These are phyloP conservation scores for Annulohypoxylon maeteangense DNA, from an alignment of 495 filamentous ascomycete genomes.

Conservation along the genomic window DNA sequence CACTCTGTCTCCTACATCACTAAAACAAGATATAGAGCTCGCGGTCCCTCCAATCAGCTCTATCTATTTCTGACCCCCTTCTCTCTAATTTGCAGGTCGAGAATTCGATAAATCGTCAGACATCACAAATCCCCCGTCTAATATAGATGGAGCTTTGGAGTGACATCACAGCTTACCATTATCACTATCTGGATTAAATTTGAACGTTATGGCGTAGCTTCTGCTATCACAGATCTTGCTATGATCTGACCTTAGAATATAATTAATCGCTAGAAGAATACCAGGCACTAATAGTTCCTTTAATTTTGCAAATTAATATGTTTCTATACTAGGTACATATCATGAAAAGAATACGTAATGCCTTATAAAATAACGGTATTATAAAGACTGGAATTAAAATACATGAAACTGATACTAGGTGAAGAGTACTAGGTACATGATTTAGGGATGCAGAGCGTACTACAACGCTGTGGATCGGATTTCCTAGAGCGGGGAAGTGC, in stretches of 20 bases:
- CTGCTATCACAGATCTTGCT: too few species aligned
- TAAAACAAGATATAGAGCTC: not conserved
- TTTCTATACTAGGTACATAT: too few species aligned
- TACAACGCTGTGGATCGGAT: not conserved
- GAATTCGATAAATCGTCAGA: constrained; percentile 2
- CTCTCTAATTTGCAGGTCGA: not conserved
- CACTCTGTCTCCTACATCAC: constrained; percentile 17
- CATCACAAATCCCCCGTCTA: not conserved
- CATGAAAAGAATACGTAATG: too few species aligned
- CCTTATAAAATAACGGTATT: not conserved
- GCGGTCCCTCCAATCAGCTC: constrained; percentile 4
- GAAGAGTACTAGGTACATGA: not conserved
- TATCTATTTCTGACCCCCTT: not conserved
- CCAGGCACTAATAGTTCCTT: too few species aligned
- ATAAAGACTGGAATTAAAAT: not conserved
- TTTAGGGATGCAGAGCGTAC: too few species aligned
- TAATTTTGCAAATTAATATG: too few species aligned
- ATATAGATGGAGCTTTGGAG: not conserved
- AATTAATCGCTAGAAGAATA: too few species aligned
- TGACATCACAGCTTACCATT: constrained; percentile 32
- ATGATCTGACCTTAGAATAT: too few species aligned
- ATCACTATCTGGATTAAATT: not conserved
- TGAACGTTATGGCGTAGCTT: not conserved
- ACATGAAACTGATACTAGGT: not conserved
- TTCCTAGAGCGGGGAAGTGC: constrained; percentile 29